phyloP scores from a whole-genome alignment of 176 grass and related monocot genomes.

The Aegilops umbellulata region DNA sequence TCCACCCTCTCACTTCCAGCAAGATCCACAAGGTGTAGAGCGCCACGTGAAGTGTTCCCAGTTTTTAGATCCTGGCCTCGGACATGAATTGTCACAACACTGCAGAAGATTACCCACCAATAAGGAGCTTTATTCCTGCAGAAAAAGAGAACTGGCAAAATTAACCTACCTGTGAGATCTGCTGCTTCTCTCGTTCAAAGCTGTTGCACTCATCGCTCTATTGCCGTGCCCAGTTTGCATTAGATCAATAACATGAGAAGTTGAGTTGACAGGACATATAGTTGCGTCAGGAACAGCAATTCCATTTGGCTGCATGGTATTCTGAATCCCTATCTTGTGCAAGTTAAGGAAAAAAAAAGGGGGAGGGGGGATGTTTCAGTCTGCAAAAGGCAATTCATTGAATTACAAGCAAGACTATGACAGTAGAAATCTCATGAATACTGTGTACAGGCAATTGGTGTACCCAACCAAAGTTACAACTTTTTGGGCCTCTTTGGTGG shows the following conservation, averaged over 20 bases:
- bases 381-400: slow-evolving; percentile 1
- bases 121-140: slow-evolving; percentile 8
- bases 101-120: slow-evolving; percentile 33
- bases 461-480: background rate
- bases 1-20: slow-evolving; percentile 87
- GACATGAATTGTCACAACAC: slow-evolving; percentile 80
- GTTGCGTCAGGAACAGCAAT: slow-evolving; percentile 82
- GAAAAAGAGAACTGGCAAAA: slow-evolving; percentile 5
- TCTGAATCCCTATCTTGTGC: slow-evolving; percentile 75
- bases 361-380: background rate
- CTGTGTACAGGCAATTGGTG: background rate
- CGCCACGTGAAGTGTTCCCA: slow-evolving; percentile 47
- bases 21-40: slow-evolving; percentile 87
- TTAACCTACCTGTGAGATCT: slow-evolving; percentile 76
- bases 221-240: slow-evolving; percentile 77
- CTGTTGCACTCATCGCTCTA: slow-evolving; percentile 77
- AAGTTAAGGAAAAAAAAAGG: slow-evolving; percentile 51
- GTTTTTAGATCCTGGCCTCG: slow-evolving; percentile 63
- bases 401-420: slow-evolving; percentile 18
- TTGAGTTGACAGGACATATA: slow-evolving; percentile 71
- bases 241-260: slow-evolving; percentile 75
- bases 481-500: background rate
- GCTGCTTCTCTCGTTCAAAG: slow-evolving; percentile 91
- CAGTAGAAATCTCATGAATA: background rate
- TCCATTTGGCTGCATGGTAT: slow-evolving; percentile 65